These are phyloP conservation scores for Terana coerulea DNA, from an alignment of 768 basidiomycete genomes.

Conservation along the genomic window DNA sequence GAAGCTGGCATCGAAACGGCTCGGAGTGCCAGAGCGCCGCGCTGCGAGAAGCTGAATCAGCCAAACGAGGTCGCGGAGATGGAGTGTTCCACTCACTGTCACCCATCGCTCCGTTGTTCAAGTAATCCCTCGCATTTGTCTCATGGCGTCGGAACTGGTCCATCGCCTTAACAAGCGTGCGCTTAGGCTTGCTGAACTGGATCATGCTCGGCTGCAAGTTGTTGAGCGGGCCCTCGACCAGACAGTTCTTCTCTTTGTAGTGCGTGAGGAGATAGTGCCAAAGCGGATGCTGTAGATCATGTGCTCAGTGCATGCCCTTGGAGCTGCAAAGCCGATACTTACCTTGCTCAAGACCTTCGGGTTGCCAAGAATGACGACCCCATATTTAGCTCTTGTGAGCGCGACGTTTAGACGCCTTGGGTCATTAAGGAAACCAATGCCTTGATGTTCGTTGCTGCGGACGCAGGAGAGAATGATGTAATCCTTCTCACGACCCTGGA, in stretches of 20 bases:
- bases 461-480: conserved; percentile 99
- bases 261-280: conserved; percentile 99
- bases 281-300: conserved; percentile 74
- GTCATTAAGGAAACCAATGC: conserved; percentile 98
- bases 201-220: conserved; percentile 99
- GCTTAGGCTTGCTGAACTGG: conserved; percentile 96
- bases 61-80: neutral
- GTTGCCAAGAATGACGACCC: conserved; percentile 99
- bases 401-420: conserved; percentile 96
- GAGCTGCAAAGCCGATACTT: conserved; percentile 18
- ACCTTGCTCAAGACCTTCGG: conserved; percentile 99
- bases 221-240: conserved; percentile 95
- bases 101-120: conserved; percentile 36
- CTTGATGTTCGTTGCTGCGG: conserved; percentile 98
- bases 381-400: conserved; percentile 95
- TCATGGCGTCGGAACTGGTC: conserved; percentile 94
- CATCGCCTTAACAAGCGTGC: conserved; percentile 84
- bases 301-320: conserved; percentile 12
- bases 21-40: conserved; percentile 83
- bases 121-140: conserved; percentile 82
- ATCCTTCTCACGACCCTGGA: conserved; percentile 99
- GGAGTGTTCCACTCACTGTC: conserved; percentile 43
- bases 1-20: conserved; percentile 93
- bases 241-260: conserved; percentile 92
- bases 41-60: conserved; percentile 26